Percentiles rank a stretch among this genome's conserved stretches.
These are phyloP conservation scores for Paracoccidioides lutzii DNA, from an alignment of 2,329 filamentous ascomycete genomes.

Conservation along the genomic window DNA sequence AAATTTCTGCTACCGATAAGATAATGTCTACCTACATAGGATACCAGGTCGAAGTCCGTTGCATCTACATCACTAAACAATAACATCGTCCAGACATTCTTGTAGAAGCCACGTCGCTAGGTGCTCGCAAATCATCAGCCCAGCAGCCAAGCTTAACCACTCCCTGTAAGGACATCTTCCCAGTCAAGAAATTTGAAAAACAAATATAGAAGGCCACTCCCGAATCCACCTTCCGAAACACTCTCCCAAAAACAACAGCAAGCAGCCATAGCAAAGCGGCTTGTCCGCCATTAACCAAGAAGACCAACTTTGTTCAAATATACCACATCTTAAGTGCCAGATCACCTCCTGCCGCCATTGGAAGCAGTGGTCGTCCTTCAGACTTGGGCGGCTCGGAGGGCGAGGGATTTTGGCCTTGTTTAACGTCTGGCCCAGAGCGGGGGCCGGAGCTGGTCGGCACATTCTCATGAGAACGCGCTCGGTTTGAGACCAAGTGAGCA, in stretches of 20 bases:
- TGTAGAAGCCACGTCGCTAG: background rate
- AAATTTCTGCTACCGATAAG: background rate
- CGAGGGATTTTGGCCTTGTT: conserved; percentile 17
- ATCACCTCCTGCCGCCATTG: conserved; percentile 21
- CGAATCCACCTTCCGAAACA: background rate
- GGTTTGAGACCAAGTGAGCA: conserved; percentile 73
- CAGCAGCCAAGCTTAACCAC: background rate
- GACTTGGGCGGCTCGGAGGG: conserved; percentile 17
- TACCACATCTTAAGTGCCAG: conserved; percentile 30
- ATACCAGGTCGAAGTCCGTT: background rate
- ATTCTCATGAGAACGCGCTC: conserved; percentile 63
- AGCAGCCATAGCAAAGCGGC: background rate
- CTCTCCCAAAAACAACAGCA: background rate
- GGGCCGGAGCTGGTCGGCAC: conserved; percentile 28
- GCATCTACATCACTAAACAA: background rate
- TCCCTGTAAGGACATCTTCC: background rate
- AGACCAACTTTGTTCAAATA: conserved; percentile 15
- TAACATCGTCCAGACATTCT: too few relatives aligned
- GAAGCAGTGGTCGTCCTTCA: conserved; percentile 23
- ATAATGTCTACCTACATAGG: background rate
- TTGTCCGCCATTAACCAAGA: background rate
- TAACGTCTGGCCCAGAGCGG: conserved; percentile 27
- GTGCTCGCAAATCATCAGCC: background rate
- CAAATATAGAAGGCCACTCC: background rate
- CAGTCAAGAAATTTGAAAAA: background rate